Percentiles rank a stretch among this genome's conserved stretches.
Conservation (phyloP, 768 basidiomycete species). For the Rhodotorula babjevae region DNA sequence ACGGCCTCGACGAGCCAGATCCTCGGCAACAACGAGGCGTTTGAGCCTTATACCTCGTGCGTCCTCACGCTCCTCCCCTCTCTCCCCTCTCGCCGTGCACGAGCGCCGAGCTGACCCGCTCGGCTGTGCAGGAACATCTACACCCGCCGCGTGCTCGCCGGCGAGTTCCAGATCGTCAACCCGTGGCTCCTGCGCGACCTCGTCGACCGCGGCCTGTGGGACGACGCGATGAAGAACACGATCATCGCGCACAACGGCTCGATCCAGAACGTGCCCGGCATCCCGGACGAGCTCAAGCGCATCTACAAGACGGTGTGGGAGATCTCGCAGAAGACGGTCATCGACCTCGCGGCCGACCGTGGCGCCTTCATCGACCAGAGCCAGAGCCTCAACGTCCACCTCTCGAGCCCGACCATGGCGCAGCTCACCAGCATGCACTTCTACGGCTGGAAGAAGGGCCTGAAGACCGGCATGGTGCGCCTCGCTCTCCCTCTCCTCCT, state of each 20-base stretch:
- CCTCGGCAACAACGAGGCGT: conserved; percentile 96
- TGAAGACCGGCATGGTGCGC: conserved; percentile 85
- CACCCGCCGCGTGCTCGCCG: conserved; percentile 96
- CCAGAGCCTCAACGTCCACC: conserved; percentile 88
- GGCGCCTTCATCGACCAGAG: conserved; percentile 97
- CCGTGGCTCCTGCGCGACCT: conserved; percentile 98
- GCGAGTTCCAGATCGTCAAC: conserved; percentile 98
- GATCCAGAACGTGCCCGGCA: conserved; percentile 58
- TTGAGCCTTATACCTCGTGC: conserved; percentile 94
- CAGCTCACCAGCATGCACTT: conserved; percentile 96
- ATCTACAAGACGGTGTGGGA: conserved; percentile 99
- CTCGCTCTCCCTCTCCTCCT: neutral
- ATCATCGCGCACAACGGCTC: conserved; percentile 89
- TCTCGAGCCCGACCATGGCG: conserved; percentile 79
- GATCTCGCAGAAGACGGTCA: conserved; percentile 95
- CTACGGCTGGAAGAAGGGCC: conserved; percentile 99
- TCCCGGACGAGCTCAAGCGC: conserved; percentile 86
- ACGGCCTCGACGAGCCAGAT: conserved; percentile 98
- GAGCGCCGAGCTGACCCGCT: neutral
- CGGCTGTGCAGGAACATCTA: conserved; percentile 74
- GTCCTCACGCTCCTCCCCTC: conserved; percentile 34
- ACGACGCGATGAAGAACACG: conserved; percentile 98
- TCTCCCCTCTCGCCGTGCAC: neutral
- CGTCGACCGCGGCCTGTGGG: conserved; percentile 89
- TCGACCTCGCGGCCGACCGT: conserved; percentile 97